A percentile compares a stretch with the other conserved stretches of the same genome.
These are phyloP conservation scores for Nadsonia fulvescens DNA, from an alignment of 805 yeast genomes.

Conservation along the genomic window DNA sequence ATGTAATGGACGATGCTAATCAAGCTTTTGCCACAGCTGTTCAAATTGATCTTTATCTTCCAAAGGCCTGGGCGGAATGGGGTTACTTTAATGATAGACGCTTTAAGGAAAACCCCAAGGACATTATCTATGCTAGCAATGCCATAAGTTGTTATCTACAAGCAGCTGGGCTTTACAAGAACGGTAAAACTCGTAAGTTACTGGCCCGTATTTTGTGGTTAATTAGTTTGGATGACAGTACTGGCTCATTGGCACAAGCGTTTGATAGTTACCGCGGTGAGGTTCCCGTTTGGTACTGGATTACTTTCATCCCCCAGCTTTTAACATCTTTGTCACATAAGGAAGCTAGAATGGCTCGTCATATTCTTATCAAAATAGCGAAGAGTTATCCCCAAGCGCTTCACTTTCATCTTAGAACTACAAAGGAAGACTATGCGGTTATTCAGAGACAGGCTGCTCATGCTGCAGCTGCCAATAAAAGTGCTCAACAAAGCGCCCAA, in stretches of 20 bases:
- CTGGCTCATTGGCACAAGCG: conserved; percentile 66
- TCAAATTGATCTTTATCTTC: conserved; percentile 80
- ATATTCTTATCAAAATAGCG: conserved; percentile 77
- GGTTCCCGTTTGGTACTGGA: conserved; percentile 98
- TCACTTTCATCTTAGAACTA: conserved; percentile 87
- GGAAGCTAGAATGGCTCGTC: conserved; percentile 80
- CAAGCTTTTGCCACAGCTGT: conserved; percentile 97
- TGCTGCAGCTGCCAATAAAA: conserved; percentile 22
- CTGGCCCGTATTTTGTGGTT: conserved; percentile 87
- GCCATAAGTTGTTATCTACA: conserved; percentile 92
- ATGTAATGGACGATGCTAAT: conserved; percentile 86
- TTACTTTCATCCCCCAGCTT: conserved; percentile 88
- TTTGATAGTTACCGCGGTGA: conserved; percentile 89
- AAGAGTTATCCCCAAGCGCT: conserved; percentile 94
- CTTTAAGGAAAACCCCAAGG: conserved; percentile 66
- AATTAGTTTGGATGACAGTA: conserved; percentile 72
- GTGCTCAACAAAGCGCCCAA: conserved; percentile 4
- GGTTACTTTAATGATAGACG: conserved; percentile 86
- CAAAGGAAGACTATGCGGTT: conserved; percentile 83
- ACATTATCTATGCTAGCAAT: conserved; percentile 71
- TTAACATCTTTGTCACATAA: conserved; percentile 76
- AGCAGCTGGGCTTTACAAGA: conserved; percentile 93
- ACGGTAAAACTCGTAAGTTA: conserved; percentile 73
- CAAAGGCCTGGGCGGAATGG: conserved; percentile 99
- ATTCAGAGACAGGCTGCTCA: conserved; percentile 59